These are phyloP conservation scores for Halteria grandinella DNA, from an alignment of 73 alveolate species.

Conservation along the genomic window DNA sequence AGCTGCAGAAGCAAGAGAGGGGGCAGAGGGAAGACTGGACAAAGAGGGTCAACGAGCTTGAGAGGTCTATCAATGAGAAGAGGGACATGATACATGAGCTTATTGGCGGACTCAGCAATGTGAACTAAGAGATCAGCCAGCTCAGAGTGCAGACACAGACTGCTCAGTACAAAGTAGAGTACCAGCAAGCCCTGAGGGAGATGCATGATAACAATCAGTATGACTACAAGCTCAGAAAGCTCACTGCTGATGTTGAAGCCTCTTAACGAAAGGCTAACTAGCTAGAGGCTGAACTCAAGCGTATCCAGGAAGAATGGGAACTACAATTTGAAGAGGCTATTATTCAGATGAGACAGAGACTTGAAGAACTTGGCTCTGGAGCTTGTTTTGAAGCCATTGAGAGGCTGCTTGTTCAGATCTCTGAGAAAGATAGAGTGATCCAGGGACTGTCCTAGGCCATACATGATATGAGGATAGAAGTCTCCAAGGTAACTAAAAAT, in stretches of 20 bases:
- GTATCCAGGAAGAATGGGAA: conserved; percentile 48
- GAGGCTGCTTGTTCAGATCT: conserved; percentile 12
- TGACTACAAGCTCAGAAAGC: conserved; percentile 14
- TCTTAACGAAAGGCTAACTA: conserved; percentile 42
- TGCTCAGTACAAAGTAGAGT: conserved; percentile 8
- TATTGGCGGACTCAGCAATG: background rate
- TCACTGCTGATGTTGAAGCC: conserved; percentile 33
- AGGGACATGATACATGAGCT: background rate
- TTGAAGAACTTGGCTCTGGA: conserved; percentile 26
- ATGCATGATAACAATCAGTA: conserved; percentile 10
- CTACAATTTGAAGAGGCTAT: conserved; percentile 18
- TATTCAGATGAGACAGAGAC: conserved; percentile 44
- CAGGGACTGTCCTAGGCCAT: conserved; percentile 28
- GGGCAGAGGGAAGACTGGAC: conserved; percentile 39
- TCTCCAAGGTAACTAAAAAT: conserved; percentile 5
- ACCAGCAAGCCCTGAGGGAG: conserved; percentile 7
- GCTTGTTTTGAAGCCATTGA: conserved; percentile 29
- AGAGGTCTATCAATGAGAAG: background rate
- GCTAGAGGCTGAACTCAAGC: conserved; percentile 36
- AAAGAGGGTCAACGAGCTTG: conserved; percentile 39
- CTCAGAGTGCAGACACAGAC: conserved; percentile 1
- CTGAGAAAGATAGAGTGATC: conserved; percentile 24
- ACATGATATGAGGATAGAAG: conserved; percentile 50
- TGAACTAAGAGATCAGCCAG: background rate
- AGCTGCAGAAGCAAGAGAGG: background rate